phyloP scores from a whole-genome alignment of 257 asterid species.

The Parsonsia alboflavescens region DNA sequence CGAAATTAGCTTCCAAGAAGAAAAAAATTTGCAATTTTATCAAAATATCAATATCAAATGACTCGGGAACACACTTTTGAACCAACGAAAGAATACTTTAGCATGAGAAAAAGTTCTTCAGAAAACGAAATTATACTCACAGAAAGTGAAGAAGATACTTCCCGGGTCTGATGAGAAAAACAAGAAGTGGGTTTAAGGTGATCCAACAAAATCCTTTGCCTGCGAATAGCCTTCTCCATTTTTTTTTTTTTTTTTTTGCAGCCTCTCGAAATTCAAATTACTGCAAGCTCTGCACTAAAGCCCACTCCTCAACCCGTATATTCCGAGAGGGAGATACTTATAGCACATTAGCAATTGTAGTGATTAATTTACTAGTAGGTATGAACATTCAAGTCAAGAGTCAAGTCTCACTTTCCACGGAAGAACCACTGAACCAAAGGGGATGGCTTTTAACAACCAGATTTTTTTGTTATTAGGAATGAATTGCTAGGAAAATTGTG shows the following conservation, averaged over 20 bases:
- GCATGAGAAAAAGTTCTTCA: not conserved
- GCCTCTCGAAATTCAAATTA: not conserved
- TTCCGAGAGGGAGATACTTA: not conserved
- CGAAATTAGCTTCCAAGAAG: not conserved
- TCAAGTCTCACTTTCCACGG: not conserved
- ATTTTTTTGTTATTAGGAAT: too few species aligned
- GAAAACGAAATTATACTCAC: constrained; percentile 33
- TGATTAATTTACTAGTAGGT: too few species aligned
- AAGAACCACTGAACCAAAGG: not conserved
- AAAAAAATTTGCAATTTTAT: not conserved
- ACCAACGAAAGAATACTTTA: not conserved
- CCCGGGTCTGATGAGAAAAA: constrained; percentile 22
- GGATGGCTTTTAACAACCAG: not conserved
- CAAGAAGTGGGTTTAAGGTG: constrained; percentile 52
- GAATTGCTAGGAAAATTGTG: not conserved
- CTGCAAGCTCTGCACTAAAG: not conserved
- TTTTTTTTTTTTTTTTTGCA: constrained; percentile 7
- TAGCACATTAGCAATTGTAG: too few species aligned
- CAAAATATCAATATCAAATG: too few species aligned
- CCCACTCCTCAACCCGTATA: not conserved
- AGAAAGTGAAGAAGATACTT: constrained; percentile 35
- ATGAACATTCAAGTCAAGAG: too few species aligned
- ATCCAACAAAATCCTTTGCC: constrained; percentile 58
- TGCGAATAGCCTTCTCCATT: constrained; percentile 70
- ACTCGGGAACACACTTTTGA: not conserved